Conservation (phyloP, 345 rosid genomes). For the Dovyalis caffra region DNA sequence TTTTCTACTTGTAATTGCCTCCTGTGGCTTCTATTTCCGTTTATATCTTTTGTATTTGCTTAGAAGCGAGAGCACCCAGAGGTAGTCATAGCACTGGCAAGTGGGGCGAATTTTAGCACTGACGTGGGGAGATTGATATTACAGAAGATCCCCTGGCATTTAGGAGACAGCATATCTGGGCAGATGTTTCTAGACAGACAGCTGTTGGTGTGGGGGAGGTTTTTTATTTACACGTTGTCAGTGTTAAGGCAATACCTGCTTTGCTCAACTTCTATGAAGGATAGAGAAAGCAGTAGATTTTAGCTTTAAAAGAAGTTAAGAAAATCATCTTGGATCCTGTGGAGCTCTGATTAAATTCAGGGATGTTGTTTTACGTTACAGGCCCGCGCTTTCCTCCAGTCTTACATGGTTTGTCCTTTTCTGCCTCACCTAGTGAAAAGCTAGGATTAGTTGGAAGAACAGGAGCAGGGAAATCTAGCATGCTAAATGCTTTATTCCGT, state of each 20-base stretch:
- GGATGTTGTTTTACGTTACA: constrained; percentile 80
- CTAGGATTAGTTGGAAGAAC: constrained; percentile 98
- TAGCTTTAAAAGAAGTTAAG: no score
- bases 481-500: constrained; percentile 88
- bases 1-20: no score
- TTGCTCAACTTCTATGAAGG: not conserved
- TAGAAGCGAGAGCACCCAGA: no score
- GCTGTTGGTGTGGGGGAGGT: not conserved
- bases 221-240: not conserved
- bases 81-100: no score
- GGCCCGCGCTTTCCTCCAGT: constrained; percentile 88
- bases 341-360: constrained; percentile 35
- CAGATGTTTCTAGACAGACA: not conserved
- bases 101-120: not conserved
- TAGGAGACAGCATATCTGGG: not conserved
- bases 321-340: not conserved
- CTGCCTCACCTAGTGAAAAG: constrained; percentile 79
- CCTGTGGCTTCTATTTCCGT: no score
- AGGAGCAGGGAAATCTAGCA: constrained; percentile 99
- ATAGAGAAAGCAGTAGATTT: not conserved
- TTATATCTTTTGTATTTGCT: no score
- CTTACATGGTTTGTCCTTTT: constrained; percentile 72
- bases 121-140: not conserved
- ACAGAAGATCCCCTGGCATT: not conserved
- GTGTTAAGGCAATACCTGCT: not conserved